Evolutionary conservation across 163 green algal genomes (phyloP), one percentile per base, ranked within the genome.

Genomic region (Trebouxia gelatinosa): DNA sequence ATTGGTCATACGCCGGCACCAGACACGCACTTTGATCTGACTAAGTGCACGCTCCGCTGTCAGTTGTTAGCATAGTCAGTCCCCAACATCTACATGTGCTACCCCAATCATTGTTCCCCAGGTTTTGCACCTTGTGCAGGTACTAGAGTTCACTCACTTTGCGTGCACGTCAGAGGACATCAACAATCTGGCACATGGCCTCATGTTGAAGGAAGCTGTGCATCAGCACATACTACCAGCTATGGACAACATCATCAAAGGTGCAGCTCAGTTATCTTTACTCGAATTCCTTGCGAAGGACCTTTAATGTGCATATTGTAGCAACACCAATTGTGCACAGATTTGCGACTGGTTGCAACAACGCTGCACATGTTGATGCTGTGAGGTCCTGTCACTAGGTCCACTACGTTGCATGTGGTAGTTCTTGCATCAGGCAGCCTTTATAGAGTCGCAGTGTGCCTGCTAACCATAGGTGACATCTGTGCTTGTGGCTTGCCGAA

Each of bases 111-210:
- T n/a, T n/a, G n/a, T n/a, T n/a, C n/a, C n/a, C n/a, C n/a, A n/a
- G n/a, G n/a, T n/a, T n/a, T n/a, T n/a, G n/a, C n/a, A n/a, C n/a
- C n/a, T n/a, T n/a, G 16, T 61, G 28, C 65, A 86, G 59, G 89
- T 97, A 40, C 78, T 96, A 67, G 96, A 99, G 90, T 99, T 99
- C 84, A 96, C 92, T 1, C 96, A 99, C 89, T 99, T 99, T 91
- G 96, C 94, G 0, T 98, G 94, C 91, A 99, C 96, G 57, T 95
- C 84, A 43, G 94, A 98, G 87, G 96, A 99, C 89, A 98, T 99
- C 91, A 99, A 99, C 92, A 99, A 99, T 87, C 87, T 99, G 35
- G 89, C 87, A 50, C 95, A 99, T 83, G 95, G 91, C 2, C 87
- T 99, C 28, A 98, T 98, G 93, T 90, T 99, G 62, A 85, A 90